A percentile compares a stretch with the other conserved stretches of the same genome.
Conservation (phyloP, 495 filamentous ascomycete genomes). For the Rostrohypoxylon terebratum region DNA sequence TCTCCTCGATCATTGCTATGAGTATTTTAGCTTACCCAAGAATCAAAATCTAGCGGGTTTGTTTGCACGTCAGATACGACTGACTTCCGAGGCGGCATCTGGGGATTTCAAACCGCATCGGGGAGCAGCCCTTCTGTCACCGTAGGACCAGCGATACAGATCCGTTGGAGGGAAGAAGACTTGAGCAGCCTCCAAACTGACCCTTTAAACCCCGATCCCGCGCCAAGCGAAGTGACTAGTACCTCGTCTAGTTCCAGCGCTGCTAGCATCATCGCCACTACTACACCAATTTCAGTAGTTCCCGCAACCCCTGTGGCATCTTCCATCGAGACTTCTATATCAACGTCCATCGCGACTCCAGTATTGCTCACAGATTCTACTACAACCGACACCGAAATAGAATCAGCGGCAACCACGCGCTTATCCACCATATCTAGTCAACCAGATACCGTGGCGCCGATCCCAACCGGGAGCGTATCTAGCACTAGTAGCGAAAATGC, state of each 20-base stretch:
- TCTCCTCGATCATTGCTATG: no score
- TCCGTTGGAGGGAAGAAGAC: conserved; percentile 55
- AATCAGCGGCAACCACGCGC: not conserved
- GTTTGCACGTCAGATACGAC: conserved; percentile 55
- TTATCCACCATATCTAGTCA: not conserved
- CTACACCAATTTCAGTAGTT: no score
- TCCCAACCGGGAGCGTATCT: not conserved
- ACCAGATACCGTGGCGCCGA: not conserved
- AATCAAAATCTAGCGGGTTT: conserved; percentile 40
- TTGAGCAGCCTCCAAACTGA: conserved; percentile 52
- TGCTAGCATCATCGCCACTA: not conserved
- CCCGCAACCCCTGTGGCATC: not conserved
- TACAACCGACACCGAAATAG: not conserved
- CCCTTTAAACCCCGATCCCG: conserved; percentile 48
- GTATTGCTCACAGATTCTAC: not conserved
- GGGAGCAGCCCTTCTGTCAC: conserved; percentile 44
- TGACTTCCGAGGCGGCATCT: conserved; percentile 57
- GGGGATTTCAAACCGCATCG: conserved; percentile 51
- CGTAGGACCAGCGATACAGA: conserved; percentile 56
- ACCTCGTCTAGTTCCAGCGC: not conserved
- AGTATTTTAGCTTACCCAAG: conserved; percentile 3
- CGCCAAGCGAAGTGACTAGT: not conserved
- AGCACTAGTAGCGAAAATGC: not conserved
- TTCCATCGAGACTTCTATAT: not conserved
- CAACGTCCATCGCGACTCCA: not conserved